These are phyloP conservation scores for Myxozyma nipponensis DNA, from an alignment of 805 yeast species.

Conservation along the genomic window DNA sequence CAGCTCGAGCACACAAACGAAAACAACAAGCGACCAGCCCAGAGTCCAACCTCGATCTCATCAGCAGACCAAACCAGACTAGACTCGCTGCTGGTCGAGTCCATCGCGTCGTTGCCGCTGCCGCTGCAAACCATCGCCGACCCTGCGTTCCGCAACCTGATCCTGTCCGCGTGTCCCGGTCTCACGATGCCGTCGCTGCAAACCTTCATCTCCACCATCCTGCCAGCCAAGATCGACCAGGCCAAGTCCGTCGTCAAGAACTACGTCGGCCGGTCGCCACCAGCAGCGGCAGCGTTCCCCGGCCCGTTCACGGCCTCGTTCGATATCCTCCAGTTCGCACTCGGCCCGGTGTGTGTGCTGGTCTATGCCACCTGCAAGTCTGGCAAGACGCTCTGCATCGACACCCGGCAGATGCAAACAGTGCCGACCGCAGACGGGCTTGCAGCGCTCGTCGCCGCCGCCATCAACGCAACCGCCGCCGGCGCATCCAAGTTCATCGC, in stretches of 20 bases:
- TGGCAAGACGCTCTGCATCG: conserved; percentile 18
- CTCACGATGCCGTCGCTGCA: conserved; percentile 13
- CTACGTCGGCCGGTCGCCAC: conserved; percentile 12
- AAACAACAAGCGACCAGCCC: conserved; percentile 4
- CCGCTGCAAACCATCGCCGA: conserved; percentile 2
- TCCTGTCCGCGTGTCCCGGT: conserved; percentile 10
- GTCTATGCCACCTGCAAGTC: conserved; percentile 23
- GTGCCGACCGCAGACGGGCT: conserved; percentile 11
- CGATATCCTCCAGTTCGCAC: conserved; percentile 16
- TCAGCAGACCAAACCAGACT: conserved; percentile 7
- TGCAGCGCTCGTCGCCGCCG: conserved; percentile 9
- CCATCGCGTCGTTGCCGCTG: conserved; percentile 8
- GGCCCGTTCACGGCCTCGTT: conserved; percentile 20
- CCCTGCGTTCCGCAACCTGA: conserved; percentile 5
- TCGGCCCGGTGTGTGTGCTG: conserved; percentile 11
- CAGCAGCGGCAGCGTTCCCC: not conserved
- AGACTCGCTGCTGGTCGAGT: conserved; percentile 16
- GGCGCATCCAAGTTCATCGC: conserved; percentile 19
- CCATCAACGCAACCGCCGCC: conserved; percentile 7
- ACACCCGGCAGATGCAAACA: conserved; percentile 4
- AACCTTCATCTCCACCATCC: conserved; percentile 1
- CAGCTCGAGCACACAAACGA: conserved; percentile 4
- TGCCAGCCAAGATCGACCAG: conserved; percentile 20
- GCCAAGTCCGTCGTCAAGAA: conserved; percentile 9
- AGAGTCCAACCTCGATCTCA: conserved; percentile 7